Evolutionary conservation across 2,329 filamentous ascomycete species (phyloP).

Genomic region (Ceratocystis lukuohia): DNA sequence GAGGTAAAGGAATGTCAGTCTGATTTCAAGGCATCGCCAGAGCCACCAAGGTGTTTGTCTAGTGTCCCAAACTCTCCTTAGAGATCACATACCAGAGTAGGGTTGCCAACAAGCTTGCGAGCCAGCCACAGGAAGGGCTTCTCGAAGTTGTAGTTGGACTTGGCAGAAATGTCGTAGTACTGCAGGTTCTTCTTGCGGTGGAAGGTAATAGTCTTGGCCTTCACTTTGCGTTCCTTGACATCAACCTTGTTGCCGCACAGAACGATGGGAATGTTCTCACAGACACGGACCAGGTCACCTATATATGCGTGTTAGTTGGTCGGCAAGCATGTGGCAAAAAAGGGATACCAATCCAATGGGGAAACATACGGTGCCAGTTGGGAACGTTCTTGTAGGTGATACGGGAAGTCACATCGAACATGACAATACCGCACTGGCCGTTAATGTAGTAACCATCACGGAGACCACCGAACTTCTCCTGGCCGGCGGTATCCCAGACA

Average conservation of each 20-base stretch:
- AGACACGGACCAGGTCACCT: slow-evolving; percentile 98
- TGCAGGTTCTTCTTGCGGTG: slow-evolving; percentile 99
- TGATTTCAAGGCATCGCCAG: not conserved
- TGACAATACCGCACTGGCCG: slow-evolving; percentile 99
- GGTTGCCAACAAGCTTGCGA: slow-evolving; percentile 94
- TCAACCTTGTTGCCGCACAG: slow-evolving; percentile 99
- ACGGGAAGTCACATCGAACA: slow-evolving; percentile 98
- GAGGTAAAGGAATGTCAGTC: not conserved
- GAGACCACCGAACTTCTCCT: slow-evolving; percentile 99
- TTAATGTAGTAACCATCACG: slow-evolving; percentile 99
- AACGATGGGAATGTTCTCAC: slow-evolving; percentile 98
- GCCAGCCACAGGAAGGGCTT: slow-evolving; percentile 99
- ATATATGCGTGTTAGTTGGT: slow-evolving; percentile 8
- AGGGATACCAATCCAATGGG: not conserved
- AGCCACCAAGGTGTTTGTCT: not conserved
- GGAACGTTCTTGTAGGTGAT: slow-evolving; percentile 99
- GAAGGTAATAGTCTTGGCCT: slow-evolving; percentile 99
- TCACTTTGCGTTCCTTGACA: slow-evolving; percentile 99
- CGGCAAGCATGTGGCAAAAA: not conserved
- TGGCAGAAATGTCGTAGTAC: slow-evolving; percentile 99
- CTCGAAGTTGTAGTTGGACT: slow-evolving; percentile 99
- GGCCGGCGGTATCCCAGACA: slow-evolving; percentile 96
- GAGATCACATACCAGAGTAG: slow-evolving; percentile 51
- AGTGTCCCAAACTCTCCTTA: not conserved
- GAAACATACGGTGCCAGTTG: slow-evolving; percentile 94